These are phyloP conservation scores for Barnettozyma wickerhamii DNA, from an alignment of 805 yeast genomes.

Conservation along the genomic window DNA sequence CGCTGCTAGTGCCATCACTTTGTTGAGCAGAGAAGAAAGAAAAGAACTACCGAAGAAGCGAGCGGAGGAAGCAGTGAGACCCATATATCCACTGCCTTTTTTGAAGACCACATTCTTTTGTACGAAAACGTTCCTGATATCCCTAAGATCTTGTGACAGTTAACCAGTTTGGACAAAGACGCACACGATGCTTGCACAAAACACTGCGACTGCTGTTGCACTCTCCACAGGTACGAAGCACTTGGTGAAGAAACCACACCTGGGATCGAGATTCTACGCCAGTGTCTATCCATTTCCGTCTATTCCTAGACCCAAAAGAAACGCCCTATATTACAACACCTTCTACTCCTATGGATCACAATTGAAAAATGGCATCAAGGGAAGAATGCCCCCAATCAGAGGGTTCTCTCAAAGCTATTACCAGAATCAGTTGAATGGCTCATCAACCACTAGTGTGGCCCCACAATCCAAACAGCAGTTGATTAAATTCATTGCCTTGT, in stretches of 20 bases:
- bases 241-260: conserved; percentile 3
- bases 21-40: background rate
- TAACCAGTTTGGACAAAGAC: background rate
- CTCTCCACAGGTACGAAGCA: conserved; percentile 2
- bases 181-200: conserved; percentile 10
- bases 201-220: background rate
- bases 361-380: conserved; percentile 26
- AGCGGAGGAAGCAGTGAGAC: too few relatives aligned
- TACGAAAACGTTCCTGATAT: background rate
- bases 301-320: conserved; percentile 55
- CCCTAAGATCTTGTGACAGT: conserved; percentile 7
- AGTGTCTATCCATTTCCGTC: conserved; percentile 41
- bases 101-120: background rate
- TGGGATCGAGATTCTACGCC: conserved; percentile 19
- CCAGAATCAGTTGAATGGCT: conserved; percentile 20
- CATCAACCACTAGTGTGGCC: conserved; percentile 12
- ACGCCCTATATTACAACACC: conserved; percentile 44
- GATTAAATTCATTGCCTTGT: conserved; percentile 25
- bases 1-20: background rate
- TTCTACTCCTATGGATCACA: conserved; percentile 32
- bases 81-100: too few relatives aligned
- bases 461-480: conserved; percentile 20
- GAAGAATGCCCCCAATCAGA: conserved; percentile 26
- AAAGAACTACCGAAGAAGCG: too few relatives aligned
- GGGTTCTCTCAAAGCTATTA: conserved; percentile 20